Base-by-base conservation (phyloP, 2,329 filamentous ascomycete genomes). In the Trichoderma lentiforme region DNA sequence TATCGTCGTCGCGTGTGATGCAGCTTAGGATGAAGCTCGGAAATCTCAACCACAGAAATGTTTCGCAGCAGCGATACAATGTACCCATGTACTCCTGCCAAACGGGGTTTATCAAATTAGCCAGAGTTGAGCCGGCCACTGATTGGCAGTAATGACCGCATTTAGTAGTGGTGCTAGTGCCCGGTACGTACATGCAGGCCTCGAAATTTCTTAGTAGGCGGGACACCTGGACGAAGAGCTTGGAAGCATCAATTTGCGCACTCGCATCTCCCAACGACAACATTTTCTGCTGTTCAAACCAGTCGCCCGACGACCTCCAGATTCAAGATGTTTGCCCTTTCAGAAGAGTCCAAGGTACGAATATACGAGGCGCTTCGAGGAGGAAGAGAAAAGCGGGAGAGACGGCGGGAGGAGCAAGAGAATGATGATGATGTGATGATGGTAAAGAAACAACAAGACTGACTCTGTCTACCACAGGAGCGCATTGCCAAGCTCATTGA, bases 401-500 rank as follows among this genome's bases (percentile, higher is more conserved):
- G n/a, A 30, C 6, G 9, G 47, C 32, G 24, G 18, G 51, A 18
- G 4, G 36, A 47, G 2, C 14, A 24, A 51, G 58, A 63, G 14
- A 26, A 69, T 15, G 63, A 69, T 21, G 63, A 58, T 43, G 60
- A 47, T 43, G n/a, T 63, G 21, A 30, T 53, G 18, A 63, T 60
- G 39, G 60, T 21, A 60, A 56, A 61, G 56, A 56, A 43, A 21
- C 57, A 47, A 61, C 70, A 72, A 21, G 73, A 47, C 62, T 74
- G 56, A 73, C 51, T 47, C 47, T 53, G 7, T 24, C 60, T 47
- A 5, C 65, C 67, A 76, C 78, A 98, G 95, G 96, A 99, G 91
- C 94, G 96, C 87, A 97, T 99, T 84, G 91, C 93, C 80, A 95
- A 95, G 87, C 89, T 98, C 85, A 96, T 99, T 82, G 96, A 98